These are phyloP conservation scores for Orbilia brochopaga DNA, from an alignment of 2,329 filamentous ascomycete genomes.

Conservation along the genomic window DNA sequence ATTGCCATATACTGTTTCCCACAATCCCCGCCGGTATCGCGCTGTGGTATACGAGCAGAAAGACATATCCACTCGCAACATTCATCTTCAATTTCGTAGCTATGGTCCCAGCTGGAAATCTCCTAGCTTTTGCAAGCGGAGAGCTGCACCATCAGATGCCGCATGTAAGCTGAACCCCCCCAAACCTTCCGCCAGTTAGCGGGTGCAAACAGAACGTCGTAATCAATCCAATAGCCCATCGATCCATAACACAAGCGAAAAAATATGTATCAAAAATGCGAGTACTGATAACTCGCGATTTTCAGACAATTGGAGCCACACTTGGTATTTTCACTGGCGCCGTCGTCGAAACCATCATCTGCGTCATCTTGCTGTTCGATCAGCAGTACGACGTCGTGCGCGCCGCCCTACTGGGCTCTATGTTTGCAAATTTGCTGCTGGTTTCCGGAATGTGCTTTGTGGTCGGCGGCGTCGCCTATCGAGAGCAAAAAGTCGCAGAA, in stretches of 20 bases:
- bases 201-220: not conserved
- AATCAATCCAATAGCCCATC: no score
- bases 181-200: not conserved
- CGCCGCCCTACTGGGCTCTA: conserved; percentile 81
- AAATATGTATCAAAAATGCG: not conserved
- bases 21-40: conserved; percentile 39
- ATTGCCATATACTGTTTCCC: conserved; percentile 27
- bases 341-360: conserved; percentile 80
- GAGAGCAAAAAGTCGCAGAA: conserved; percentile 38
- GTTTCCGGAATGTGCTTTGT: conserved; percentile 83
- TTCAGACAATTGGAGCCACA: conserved; percentile 72
- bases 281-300: conserved; percentile 55
- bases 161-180: conserved; percentile 21
- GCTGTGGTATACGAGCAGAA: conserved; percentile 25
- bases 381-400: conserved; percentile 72
- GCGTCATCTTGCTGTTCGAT: conserved; percentile 72
- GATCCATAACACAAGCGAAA: no score
- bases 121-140: conserved; percentile 38
- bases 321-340: conserved; percentile 71
- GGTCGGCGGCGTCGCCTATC: conserved; percentile 67
- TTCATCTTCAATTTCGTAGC: conserved; percentile 47
- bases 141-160: conserved; percentile 38
- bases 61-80: conserved; percentile 17
- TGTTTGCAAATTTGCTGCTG: conserved; percentile 79
- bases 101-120: conserved; percentile 43